Percentiles rank a stretch among this genome's conserved stretches.
Conservation (phyloP, 495 filamentous ascomycete genomes). For the Penicillium paxilli region DNA sequence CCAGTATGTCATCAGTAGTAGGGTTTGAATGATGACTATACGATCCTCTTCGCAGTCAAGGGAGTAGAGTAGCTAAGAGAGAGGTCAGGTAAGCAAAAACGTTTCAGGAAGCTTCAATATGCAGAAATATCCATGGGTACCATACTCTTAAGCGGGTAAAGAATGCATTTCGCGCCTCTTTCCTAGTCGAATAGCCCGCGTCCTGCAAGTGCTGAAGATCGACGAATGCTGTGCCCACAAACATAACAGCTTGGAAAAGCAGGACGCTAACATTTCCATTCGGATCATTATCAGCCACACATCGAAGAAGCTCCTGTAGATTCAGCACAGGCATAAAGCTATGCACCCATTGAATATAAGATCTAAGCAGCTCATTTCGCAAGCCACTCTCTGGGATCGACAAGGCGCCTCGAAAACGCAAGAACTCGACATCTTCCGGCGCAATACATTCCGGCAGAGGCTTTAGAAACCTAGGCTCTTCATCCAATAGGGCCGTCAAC, state of each 20-base stretch:
- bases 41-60: conserved; percentile 82
- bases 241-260: conserved; percentile 80
- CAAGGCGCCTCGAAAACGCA: conserved; percentile 71
- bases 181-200: conserved; percentile 68
- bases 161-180: conserved; percentile 72
- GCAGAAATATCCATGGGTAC: no score
- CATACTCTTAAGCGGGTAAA: conserved; percentile 73
- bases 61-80: conserved; percentile 63
- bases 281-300: conserved; percentile 56
- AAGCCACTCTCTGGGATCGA: conserved; percentile 62
- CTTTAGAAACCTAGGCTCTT: conserved; percentile 54
- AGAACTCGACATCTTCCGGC: conserved; percentile 69
- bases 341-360: conserved; percentile 80
- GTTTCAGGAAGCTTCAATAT: not conserved
- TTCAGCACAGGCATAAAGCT: conserved; percentile 84
- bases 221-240: conserved; percentile 74
- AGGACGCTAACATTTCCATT: conserved; percentile 71
- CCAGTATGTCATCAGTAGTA: conserved; percentile 86
- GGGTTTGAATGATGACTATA: conserved; percentile 72
- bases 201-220: conserved; percentile 64
- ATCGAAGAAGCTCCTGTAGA: conserved; percentile 65
- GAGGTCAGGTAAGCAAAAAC: not conserved
- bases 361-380: conserved; percentile 69
- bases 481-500: conserved; percentile 42
- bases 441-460: conserved; percentile 52